Base-by-base conservation (phyloP, 257 asterid species). In the Nicotiana tomentosiformis region DNA sequence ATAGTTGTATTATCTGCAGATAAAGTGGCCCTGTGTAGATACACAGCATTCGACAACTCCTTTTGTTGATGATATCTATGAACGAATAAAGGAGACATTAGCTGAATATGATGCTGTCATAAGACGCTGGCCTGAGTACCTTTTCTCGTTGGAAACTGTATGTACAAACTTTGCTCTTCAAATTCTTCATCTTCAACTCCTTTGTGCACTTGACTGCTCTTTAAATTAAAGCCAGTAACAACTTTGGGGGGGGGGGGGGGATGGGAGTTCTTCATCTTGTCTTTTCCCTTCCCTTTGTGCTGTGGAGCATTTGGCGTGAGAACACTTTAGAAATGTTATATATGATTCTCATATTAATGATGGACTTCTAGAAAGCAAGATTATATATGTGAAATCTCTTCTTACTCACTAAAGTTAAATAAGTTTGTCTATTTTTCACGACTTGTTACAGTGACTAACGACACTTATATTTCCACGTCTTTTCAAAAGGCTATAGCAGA, bases 51-150 rank as follows among this genome's bases (percentile, higher is more conserved):
- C 93, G 18, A 90, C 95, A 26, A 86, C 95, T 81, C 91, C 97
- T 56, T 96, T 94, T 89, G 83, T 90, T 56, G 94, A 93, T 80
- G 97, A 90, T 79, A 89, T 94, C 67, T 96, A 96, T 82, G 89
- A 84, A 83, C 94, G 86, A 77, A 78, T 96, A 84, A 93, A 90
- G 88, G 98, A 95, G 88, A 91, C 93, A 3, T 91, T 96, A 70
- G 84, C 86, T 8, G 98, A 94, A 67, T 96, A 92, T 74, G 95
- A 96, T 77, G 93, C 91, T 85, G 89, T 96, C 61, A 93, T 96
- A 80, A 88, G 93, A 69, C 94, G 97, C 51, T 96, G 99, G 99
- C 99, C 98, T 1, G 99, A 96, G 82, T 96, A 96, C 78, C 88
- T 97, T 70, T 88, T 91, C 78, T 87, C 89, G 0, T 84, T 96